Base-by-base conservation (phyloP, 257 asterid species). In the Solanum chilense region DNA sequence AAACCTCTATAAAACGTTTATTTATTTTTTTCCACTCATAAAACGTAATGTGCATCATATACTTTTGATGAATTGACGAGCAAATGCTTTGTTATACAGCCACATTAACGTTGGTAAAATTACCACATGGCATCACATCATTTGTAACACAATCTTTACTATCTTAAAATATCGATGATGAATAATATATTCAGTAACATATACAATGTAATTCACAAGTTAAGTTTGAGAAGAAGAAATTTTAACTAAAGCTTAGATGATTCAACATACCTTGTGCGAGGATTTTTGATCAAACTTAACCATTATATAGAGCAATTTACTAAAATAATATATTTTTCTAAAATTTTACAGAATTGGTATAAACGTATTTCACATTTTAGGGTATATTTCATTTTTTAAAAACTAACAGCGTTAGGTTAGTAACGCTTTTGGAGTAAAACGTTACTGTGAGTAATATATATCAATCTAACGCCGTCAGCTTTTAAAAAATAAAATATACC, bases 241-340 rank as follows among this genome's bases (percentile, higher is more conserved):
- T 5, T 0, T 64, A 64, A 0, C 2, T 2, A 0, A 3, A 12
- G 3, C 9, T 64, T n/a, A n/a, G 33, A n/a, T 11, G 16, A 64
- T n/a, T 0, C 3, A n/a, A 56, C 11, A 0, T 56, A 56, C 5
- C 6, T 21, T 60, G 6, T 64, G 33, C 2, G 2, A 12, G 15
- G 0, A n/a, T 33, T 33, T 33, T 33, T 33, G 0, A 33, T 0
- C 5, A 33, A 33, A 33, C 35, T 0, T 3, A 33, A 33, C 1
- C 35, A 33, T 33, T 33, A 33, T 33, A 33, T 33, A 33, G 4
- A 33, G 35, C 0, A 33, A 33, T 33, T 33, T 33, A 33, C 0
- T 1, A 33, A 33, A 33, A 33, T 33, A 33, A 33, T 33, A 33
- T 4, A 33, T 33, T 33, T 33, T 33, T 33, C 1, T 33, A 33